Evolutionary conservation across 352 stramenopile genomes (phyloP), one percentile per base, ranked within the genome.

Genomic region (Phytophthora fragariae): DNA sequence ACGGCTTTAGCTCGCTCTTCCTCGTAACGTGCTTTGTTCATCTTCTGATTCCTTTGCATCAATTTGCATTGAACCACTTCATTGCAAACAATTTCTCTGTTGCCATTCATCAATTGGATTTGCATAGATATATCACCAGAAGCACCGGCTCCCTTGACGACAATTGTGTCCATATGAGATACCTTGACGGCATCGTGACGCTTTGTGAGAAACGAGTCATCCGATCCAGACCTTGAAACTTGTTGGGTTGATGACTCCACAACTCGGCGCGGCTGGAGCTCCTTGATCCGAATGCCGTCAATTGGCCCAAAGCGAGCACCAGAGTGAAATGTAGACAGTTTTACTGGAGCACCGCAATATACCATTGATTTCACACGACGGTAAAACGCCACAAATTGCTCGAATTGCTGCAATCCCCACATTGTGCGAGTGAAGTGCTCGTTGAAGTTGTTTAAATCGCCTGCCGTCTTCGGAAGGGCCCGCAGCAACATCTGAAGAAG

Each of bases 331-430:
- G 37, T 21, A 35, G 62, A 65, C 14, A 75, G 37, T 39, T 7
- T 2, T 8, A 71, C 62, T 7, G 35, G 39, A 57, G 31, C 65
- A n/a, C 62, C 39, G 44, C 41, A 47, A 55, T 57, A 72, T 27
- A 21, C 70, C 8, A 66, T 69, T 9, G 62, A 64, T 62, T 76
- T 72, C 53, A 69, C 44, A 24, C 53, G 39, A 53, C 67, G 58
- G 24, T 57, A 56, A 17, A 27, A 49, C 15, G 12, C 68, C 24
- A 75, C 53, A 24, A 70, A 71, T 29, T 65, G 41, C 41, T 72
- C 53, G 55, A 73, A 76, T 62, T 33, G 41, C 49, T 76, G 62
- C 56, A 63, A 72, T 1, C 58, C 62, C 5, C 65, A 37, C 27
- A 68, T 4, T 5, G 54, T 66, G 60, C 35, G 6, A 5, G 35